Evolutionary conservation across 202 grass and related monocot genomes (phyloP).

Genomic region (Elaeis oleifera): DNA sequence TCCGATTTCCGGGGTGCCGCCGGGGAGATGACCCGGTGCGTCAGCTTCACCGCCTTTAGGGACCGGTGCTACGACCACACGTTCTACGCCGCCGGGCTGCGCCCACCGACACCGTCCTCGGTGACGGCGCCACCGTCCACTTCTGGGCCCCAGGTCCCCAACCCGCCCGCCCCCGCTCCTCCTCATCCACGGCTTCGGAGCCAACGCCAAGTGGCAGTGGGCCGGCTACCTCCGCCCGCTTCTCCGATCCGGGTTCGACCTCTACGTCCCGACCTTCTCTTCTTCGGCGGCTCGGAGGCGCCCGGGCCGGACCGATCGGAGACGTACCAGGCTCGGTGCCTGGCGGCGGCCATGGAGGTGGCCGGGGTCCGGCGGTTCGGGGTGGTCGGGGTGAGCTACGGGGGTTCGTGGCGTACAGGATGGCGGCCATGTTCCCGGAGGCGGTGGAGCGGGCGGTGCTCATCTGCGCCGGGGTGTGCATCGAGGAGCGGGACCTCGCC

Average conservation of each 20-base stretch:
- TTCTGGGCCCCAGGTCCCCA: conserved; percentile 52
- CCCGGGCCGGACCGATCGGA: conserved; percentile 62
- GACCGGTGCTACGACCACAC: conserved; percentile 55
- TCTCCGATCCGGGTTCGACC: conserved; percentile 66
- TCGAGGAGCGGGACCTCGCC: conserved; percentile 45
- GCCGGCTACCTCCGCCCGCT: conserved; percentile 54
- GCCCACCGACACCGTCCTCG: conserved; percentile 31
- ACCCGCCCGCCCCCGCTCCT: conserved; percentile 41
- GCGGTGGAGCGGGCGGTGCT: conserved; percentile 15
- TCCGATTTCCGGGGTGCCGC: neutral
- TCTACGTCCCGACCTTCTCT: conserved; percentile 85
- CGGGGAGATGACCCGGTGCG: conserved; percentile 23
- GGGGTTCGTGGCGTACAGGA: conserved; percentile 9
- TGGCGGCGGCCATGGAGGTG: conserved; percentile 51
- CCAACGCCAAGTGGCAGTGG: conserved; percentile 87
- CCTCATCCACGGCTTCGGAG: conserved; percentile 85
- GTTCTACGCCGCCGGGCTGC: conserved; percentile 57
- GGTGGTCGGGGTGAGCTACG: conserved; percentile 18
- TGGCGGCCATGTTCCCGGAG: conserved; percentile 13
- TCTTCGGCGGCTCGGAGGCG: conserved; percentile 66
- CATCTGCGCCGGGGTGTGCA: conserved; percentile 11
- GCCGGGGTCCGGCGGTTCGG: conserved; percentile 33
- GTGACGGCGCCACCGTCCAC: conserved; percentile 54
- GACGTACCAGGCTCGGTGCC: conserved; percentile 46
- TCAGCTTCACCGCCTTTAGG: conserved; percentile 72